Percentiles rank a stretch among this genome's conserved stretches.
These are phyloP conservation scores for Annulohypoxylon bovei DNA, from an alignment of 495 filamentous ascomycete species.

Conservation along the genomic window DNA sequence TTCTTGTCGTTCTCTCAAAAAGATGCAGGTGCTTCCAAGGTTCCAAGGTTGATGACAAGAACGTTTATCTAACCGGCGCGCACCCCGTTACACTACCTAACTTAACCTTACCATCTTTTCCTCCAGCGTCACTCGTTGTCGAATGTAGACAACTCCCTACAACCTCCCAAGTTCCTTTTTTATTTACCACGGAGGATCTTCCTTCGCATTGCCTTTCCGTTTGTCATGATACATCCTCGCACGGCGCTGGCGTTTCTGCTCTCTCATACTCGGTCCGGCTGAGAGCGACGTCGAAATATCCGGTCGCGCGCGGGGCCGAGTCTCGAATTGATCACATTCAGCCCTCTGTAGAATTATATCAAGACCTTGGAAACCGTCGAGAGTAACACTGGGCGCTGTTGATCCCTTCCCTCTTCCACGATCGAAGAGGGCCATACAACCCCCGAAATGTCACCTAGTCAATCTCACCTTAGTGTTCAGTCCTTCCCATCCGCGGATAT, in stretches of 20 bases:
- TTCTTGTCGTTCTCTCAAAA: conserved; percentile 1
- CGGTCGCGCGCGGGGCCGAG: conserved; percentile 40
- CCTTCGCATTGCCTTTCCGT: background rate
- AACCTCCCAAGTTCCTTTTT: background rate
- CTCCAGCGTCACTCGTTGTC: conserved; percentile 16
- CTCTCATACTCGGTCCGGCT: conserved; percentile 41
- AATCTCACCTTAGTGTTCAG: conserved; percentile 44
- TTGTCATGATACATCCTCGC: conserved; percentile 44
- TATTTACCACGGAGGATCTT: conserved; percentile 13
- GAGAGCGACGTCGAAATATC: conserved; percentile 42
- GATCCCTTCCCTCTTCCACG: conserved; percentile 39
- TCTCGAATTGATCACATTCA: conserved; percentile 15
- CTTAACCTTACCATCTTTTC: conserved; percentile 10
- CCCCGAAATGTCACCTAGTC: conserved; percentile 47
- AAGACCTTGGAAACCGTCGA: conserved; percentile 16
- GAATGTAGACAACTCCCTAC: conserved; percentile 24
- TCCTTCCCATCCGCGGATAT: conserved; percentile 43
- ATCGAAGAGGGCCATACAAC: conserved; percentile 18
- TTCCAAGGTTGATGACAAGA: conserved; percentile 24
- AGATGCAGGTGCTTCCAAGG: conserved; percentile 1
- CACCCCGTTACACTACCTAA: conserved; percentile 40
- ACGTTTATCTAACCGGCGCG: conserved; percentile 44
- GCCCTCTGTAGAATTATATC: conserved; percentile 1
- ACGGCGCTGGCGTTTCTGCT: conserved; percentile 38
- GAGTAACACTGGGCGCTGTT: conserved; percentile 38